Evolutionary conservation across 441 rosid genomes (phyloP).

Genomic region (Jatropha podagrica): DNA sequence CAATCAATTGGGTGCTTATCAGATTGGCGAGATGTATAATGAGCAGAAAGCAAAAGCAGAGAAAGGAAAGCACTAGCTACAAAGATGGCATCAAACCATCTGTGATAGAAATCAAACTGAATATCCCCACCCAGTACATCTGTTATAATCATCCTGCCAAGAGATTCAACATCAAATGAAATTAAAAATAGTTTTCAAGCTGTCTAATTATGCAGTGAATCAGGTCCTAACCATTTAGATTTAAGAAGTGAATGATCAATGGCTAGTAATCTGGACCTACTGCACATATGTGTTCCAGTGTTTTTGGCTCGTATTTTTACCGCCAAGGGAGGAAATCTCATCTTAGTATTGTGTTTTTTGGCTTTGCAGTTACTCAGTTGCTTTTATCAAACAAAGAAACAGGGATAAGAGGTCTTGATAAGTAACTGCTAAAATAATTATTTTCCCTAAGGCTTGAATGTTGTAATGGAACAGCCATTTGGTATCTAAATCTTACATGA

Average conservation of each 20-base stretch:
- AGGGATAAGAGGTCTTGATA: background rate
- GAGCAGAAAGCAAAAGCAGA: slow-evolving; percentile 88
- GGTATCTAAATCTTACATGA: background rate
- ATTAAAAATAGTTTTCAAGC: background rate
- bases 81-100: slow-evolving; percentile 98
- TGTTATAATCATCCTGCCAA: slow-evolving; percentile 89
- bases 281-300: background rate
- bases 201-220: background rate
- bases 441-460: background rate
- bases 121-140: slow-evolving; percentile 97
- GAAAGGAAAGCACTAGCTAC: slow-evolving; percentile 98
- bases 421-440: background rate
- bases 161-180: slow-evolving; percentile 24
- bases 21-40: slow-evolving; percentile 92
- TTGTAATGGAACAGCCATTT: background rate
- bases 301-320: background rate
- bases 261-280: background rate
- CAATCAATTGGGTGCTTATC: slow-evolving; percentile 95
- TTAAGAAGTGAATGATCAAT: background rate
- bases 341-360: background rate
- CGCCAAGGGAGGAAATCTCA: background rate
- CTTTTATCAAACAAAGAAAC: background rate
- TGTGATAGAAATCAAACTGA: slow-evolving; percentile 97
- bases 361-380: background rate
- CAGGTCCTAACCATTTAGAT: background rate